phyloP scores from a whole-genome alignment of 225 moss, liverwort and hornwort species.

The Bryoerythrophyllum caledonicum region DNA sequence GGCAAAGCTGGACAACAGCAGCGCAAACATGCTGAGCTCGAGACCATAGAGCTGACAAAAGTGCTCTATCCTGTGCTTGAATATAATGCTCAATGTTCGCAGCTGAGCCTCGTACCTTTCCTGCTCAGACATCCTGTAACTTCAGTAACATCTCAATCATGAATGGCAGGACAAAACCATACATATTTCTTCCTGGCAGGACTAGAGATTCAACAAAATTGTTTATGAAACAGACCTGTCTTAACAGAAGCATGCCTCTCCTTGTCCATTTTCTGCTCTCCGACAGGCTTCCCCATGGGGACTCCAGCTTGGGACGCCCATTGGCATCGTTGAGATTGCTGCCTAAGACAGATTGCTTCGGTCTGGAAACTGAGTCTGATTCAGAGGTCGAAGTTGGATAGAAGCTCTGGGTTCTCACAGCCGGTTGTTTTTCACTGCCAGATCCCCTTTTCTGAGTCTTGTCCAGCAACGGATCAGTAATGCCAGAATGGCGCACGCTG shows the following conservation, averaged over 20 bases:
- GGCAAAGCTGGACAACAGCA: constrained; percentile 79
- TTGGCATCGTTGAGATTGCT: constrained; percentile 27
- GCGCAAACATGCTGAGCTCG: constrained; percentile 87
- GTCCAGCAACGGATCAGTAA: constrained; percentile 30
- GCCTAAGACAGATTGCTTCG: constrained; percentile 29
- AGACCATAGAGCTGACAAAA: constrained; percentile 88
- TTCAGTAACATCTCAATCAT: constrained; percentile 12
- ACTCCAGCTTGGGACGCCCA: constrained; percentile 51
- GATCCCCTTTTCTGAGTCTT: constrained; percentile 40
- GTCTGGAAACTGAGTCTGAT: constrained; percentile 26
- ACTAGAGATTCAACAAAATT: not conserved
- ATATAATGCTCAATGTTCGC: constrained; percentile 74
- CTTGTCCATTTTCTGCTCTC: constrained; percentile 83
- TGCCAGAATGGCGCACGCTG: constrained; percentile 22
- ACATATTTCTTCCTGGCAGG: not conserved
- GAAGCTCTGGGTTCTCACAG: constrained; percentile 42
- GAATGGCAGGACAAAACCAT: not conserved
- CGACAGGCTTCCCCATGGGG: constrained; percentile 76
- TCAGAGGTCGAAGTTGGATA: constrained; percentile 32
- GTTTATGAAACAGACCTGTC: constrained; percentile 46
- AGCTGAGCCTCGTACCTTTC: constrained; percentile 93
- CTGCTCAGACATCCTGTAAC: constrained; percentile 30
- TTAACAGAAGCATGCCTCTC: constrained; percentile 67
- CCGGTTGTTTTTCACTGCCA: constrained; percentile 30
- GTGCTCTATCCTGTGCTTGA: constrained; percentile 76